Evolutionary conservation across 2,329 filamentous ascomycete genomes (phyloP), one percentile per base, ranked within the genome.

Genomic region (Pseudogymnoascus pannorum): DNA sequence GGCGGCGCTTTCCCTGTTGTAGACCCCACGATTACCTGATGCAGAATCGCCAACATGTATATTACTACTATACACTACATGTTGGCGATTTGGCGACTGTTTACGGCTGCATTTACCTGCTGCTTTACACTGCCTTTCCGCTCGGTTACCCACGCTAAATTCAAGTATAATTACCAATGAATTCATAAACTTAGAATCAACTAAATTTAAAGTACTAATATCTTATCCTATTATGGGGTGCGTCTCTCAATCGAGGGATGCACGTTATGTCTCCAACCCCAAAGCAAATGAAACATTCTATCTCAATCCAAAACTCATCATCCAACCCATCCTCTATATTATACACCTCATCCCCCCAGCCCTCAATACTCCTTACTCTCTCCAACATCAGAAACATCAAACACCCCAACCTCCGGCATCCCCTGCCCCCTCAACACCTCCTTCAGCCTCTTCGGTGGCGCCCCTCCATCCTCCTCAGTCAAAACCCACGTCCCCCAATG

Each of bases 401-500:
- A 95, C 0, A 89, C 77, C 0, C 90, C 91, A 51, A 79, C 82
- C 73, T 92, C 88, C 0, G 82, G 77, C 1, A 95, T 71, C 0
- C 83, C 85, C 68, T 86, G 86, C 68, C 80, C 81, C 68, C 77
- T 81, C 71, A 96, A 74, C 2, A 92, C 92, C 71, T 89, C 79
- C 73, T 80, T 87, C 64, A 97, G 75, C 72, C 89, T 75, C 72
- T 73, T 76, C 1, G 92, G 91, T 51, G 93, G 93, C 75, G 96
- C 92, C 61, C 92, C 73, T 1, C 96, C 88, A 63, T 92, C 88
- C 74, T 97, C 93, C 63, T 85, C 80, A 0, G 92, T 96, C 67
- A 70, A 59, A 0, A 90, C 87, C 91, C 92, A 97, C 0, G 89
- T 87, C 2, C 92, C 92, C 92, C 92, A 97, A 72, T 97, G 93